Conservation (phyloP, 2,329 filamentous ascomycete species). For the Xylaria sp. region DNA sequence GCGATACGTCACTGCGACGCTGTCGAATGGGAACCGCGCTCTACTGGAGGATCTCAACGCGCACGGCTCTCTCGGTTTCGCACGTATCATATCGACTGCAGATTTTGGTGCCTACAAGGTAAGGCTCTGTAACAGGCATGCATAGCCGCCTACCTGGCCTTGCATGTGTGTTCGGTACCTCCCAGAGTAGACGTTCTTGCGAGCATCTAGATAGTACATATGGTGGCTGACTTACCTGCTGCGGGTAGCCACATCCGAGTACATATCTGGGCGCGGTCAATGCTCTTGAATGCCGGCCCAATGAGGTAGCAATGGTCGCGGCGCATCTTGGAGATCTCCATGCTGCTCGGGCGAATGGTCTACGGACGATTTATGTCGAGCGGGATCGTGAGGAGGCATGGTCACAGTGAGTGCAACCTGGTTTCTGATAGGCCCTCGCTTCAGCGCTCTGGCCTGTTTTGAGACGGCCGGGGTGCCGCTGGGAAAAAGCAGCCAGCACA, state of each 20-base stretch:
- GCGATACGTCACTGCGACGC: slow-evolving; percentile 64
- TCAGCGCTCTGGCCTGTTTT: background rate
- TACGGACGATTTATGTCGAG: slow-evolving; percentile 70
- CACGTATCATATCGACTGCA: slow-evolving; percentile 67
- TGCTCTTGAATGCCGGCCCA: slow-evolving; percentile 60
- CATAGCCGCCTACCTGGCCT: background rate
- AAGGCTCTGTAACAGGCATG: slow-evolving; percentile 10
- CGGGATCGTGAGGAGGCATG: slow-evolving; percentile 69
- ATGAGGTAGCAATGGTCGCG: slow-evolving; percentile 76
- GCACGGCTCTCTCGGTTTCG: slow-evolving; percentile 66
- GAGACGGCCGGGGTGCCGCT: background rate
- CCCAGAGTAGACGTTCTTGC: background rate
- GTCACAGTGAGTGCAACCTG: slow-evolving; percentile 35
- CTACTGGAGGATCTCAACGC: slow-evolving; percentile 69
- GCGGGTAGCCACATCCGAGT: slow-evolving; percentile 57
- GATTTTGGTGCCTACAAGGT: slow-evolving; percentile 75
- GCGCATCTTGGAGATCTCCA: slow-evolving; percentile 73
- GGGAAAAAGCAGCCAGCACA: slow-evolving; percentile 8
- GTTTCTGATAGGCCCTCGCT: background rate
- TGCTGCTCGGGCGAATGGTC: slow-evolving; percentile 66
- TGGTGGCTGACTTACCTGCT: slow-evolving; percentile 17
- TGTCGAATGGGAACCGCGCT: slow-evolving; percentile 75
- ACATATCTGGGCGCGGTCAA: slow-evolving; percentile 73
- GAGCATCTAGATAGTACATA: too few relatives aligned
- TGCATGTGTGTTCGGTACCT: background rate